Base-by-base conservation (phyloP, 78 protist genomes). In the Chrysochromulina tobinii region DNA sequence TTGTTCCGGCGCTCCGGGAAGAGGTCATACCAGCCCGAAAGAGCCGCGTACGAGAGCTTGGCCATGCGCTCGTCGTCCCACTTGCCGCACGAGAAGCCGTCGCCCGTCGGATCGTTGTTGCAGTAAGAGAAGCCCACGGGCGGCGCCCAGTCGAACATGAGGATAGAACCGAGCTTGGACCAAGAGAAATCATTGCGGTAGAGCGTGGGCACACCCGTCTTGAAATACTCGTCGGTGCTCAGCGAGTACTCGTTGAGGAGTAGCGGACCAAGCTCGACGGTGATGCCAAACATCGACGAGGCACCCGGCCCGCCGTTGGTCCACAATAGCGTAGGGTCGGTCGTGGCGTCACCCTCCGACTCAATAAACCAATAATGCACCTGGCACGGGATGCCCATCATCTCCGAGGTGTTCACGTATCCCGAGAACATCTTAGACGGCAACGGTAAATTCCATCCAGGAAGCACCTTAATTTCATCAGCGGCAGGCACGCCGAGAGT, bases 111-210 rank as follows among this genome's bases (percentile, higher is more conserved):
- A 7, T 20, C 67, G 48, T 81, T 14, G 23, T 11, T 11, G 66
- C 94, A 90, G 92, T 81, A 93, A 15, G 90, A 81, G 90, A 67
- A 93, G 61, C 94, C 94, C 55, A 89, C 85, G 50, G 94, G 94
- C 3, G 94, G 88, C 7, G 94, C 92, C 53, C 59, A 3, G 73
- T 83, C 83, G 73, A 88, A 75, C 81, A 90, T 53, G 27, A 77
- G 85, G 48, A 77, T 3, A 27, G 6, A 7, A 59, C 61, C 90
- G 25, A 75, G 25, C 72, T 51, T 67, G 20, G 94, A 57, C 94
- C 94, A 93, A 6, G 69, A 0, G 81, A 14, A 87, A 38, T 68
- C 84, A 91, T 93, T 93, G 84, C 38, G 50, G 58, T 67, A 20
- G 20, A 90, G 91, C 79, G 89, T 85, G 25, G 91, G 95, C 77